phyloP scores from a whole-genome alignment of 148 eudicot species.

The Chenopodium berlandieri region DNA sequence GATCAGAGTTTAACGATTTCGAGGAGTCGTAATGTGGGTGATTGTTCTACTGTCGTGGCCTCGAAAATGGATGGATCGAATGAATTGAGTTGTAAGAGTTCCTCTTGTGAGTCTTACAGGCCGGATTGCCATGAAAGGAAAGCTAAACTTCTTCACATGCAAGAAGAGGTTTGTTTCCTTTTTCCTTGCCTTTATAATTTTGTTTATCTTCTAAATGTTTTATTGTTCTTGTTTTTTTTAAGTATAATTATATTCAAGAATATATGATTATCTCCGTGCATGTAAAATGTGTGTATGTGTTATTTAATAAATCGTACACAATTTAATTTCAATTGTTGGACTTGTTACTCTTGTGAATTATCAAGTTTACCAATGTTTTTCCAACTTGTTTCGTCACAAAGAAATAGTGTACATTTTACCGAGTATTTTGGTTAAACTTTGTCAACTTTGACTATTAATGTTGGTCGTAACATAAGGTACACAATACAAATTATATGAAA shows the following conservation, averaged over 20 bases:
- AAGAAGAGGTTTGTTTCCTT: constrained; percentile 30
- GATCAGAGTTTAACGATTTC: not conserved
- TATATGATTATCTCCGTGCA: not conserved
- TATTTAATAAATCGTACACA: no score
- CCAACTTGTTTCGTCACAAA: not conserved
- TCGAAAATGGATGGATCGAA: constrained; percentile 4
- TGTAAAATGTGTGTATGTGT: not conserved
- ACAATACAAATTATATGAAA: no score
- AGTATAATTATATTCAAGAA: not conserved
- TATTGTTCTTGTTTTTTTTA: not conserved
- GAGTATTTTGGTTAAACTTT: not conserved
- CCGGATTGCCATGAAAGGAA: constrained; percentile 30
- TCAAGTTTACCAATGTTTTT: not conserved
- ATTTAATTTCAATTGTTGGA: no score
- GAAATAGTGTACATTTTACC: not conserved
- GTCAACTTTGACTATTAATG: not conserved
- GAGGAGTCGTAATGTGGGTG: not conserved
- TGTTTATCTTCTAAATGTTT: not conserved
- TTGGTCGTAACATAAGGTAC: not conserved
- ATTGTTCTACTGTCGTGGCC: not conserved
- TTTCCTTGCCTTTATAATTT: not conserved
- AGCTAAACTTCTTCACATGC: constrained; percentile 33
- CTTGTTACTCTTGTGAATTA: not conserved
- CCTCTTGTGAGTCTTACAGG: constrained; percentile 20
- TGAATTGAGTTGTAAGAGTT: constrained; percentile 13